Conservation (phyloP, 495 filamentous ascomycete genomes). For the Aspergillus bertholletiae region DNA sequence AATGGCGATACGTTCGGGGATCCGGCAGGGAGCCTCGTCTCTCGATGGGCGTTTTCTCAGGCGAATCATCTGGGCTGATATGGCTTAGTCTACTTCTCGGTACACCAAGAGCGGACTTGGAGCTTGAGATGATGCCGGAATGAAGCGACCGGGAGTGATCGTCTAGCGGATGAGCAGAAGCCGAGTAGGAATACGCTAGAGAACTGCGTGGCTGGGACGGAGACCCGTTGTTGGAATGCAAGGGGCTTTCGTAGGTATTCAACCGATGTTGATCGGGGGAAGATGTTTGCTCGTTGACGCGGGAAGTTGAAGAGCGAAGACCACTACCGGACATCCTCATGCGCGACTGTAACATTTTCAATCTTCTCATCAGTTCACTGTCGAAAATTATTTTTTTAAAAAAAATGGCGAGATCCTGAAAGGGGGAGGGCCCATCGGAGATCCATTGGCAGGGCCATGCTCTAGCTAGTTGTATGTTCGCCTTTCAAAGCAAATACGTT, state of each 20-base stretch:
- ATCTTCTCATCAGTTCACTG: conserved; percentile 10
- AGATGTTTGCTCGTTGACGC: conserved; percentile 35
- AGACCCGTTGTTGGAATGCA: conserved; percentile 39
- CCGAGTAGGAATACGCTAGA: conserved; percentile 35
- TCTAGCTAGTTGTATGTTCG: neutral
- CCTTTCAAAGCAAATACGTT: neutral
- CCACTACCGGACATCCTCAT: conserved; percentile 38
- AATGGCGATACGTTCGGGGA: conserved; percentile 48
- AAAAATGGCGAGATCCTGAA: neutral
- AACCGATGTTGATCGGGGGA: conserved; percentile 39
- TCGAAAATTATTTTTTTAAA: neutral
- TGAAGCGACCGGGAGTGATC: conserved; percentile 40
- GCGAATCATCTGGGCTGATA: conserved; percentile 40
- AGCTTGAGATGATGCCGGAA: conserved; percentile 32
- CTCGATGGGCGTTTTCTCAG: conserved; percentile 35
- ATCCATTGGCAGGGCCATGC: neutral
- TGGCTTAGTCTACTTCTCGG: conserved; percentile 38
- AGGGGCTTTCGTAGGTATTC: conserved; percentile 41
- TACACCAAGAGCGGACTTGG: conserved; percentile 42
- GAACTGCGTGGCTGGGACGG: conserved; percentile 36
- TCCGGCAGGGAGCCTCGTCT: conserved; percentile 46
- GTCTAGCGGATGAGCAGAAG: conserved; percentile 51
- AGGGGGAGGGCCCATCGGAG: neutral
- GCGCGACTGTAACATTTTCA: conserved; percentile 30
- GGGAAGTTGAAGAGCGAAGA: conserved; percentile 36